Evolutionary conservation across 1,284 basidiomycete species (phyloP).

Genomic region (Ganoderma lucidum): DNA sequence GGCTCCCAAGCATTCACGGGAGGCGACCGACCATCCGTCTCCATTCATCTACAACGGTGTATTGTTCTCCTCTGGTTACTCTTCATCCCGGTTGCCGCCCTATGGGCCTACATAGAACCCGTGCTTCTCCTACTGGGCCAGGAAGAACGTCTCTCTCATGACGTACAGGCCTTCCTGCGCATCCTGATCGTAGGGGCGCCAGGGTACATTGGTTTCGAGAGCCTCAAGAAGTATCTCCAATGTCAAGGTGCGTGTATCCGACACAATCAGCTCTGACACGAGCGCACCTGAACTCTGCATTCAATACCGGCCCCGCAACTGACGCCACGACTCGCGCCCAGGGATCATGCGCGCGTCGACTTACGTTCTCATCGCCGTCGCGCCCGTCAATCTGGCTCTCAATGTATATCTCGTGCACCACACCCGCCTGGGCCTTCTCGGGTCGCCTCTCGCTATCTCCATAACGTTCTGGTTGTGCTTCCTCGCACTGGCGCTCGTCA

Average conservation of each 20-base stretch:
- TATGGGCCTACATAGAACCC: slow-evolving; percentile 70
- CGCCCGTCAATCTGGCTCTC: slow-evolving; percentile 68
- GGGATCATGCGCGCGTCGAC: slow-evolving; percentile 81
- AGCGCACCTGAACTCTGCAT: background rate
- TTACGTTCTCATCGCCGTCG: slow-evolving; percentile 61
- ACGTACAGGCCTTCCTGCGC: slow-evolving; percentile 71
- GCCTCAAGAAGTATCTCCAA: slow-evolving; percentile 80
- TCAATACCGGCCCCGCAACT: background rate
- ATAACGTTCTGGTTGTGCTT: slow-evolving; percentile 78
- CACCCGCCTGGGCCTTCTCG: slow-evolving; percentile 66
- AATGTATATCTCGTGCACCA: slow-evolving; percentile 68
- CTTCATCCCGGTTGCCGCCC: slow-evolving; percentile 63
- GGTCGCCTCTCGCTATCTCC: slow-evolving; percentile 71
- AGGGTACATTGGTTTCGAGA: slow-evolving; percentile 79
- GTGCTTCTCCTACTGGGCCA: slow-evolving; percentile 72
- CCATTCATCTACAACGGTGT: slow-evolving; percentile 75
- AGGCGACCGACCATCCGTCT: slow-evolving; percentile 59
- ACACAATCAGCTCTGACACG: background rate
- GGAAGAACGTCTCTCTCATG: slow-evolving; percentile 56
- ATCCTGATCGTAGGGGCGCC: slow-evolving; percentile 71
- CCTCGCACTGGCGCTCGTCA: slow-evolving; percentile 56
- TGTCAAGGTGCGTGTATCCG: slow-evolving; percentile 65
- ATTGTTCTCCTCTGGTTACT: slow-evolving; percentile 67
- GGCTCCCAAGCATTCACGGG: slow-evolving; percentile 81
- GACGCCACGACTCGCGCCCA: slow-evolving; percentile 36